phyloP scores from a whole-genome alignment of 257 asterid genomes.

The Petrea volubilis region DNA sequence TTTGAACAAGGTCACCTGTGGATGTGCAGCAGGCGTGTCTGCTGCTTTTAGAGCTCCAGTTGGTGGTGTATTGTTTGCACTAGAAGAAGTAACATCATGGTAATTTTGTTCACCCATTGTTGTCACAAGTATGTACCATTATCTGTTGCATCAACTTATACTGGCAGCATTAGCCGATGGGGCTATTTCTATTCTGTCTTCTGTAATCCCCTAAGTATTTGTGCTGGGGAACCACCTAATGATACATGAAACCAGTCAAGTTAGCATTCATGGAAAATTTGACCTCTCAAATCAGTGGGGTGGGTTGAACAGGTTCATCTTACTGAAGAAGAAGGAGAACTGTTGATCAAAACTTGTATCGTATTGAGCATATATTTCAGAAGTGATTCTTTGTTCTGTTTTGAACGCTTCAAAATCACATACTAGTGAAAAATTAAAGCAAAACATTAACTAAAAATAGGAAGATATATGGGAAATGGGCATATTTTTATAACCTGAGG shows the following conservation, averaged over 20 bases:
- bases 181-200: conserved; percentile 1
- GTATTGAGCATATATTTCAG: not conserved
- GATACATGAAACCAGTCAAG: not conserved
- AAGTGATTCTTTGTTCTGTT: not conserved
- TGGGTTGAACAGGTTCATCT: not conserved
- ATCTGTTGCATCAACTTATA: not conserved
- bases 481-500: not conserved
- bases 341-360: not conserved
- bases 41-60: conserved; percentile 99
- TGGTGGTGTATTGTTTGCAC: conserved; percentile 97
- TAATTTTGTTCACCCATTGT: conserved; percentile 31
- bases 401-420: conserved; percentile 1
- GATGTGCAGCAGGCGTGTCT: conserved; percentile 99
- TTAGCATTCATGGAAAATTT: not conserved
- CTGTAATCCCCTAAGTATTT: conserved; percentile 8
- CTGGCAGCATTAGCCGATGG: not conserved
- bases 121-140: not conserved
- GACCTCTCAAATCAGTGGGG: not conserved
- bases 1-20: conserved; percentile 95
- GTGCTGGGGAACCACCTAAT: not conserved
- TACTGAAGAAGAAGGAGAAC: not conserved
- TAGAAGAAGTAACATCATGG: conserved; percentile 99
- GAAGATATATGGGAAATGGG: not conserved
- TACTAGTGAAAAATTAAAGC: not conserved
- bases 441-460: conserved; percentile 3